Conservation (phyloP, 2,329 filamentous ascomycete species). For the Arthrinium phaeospermum region DNA sequence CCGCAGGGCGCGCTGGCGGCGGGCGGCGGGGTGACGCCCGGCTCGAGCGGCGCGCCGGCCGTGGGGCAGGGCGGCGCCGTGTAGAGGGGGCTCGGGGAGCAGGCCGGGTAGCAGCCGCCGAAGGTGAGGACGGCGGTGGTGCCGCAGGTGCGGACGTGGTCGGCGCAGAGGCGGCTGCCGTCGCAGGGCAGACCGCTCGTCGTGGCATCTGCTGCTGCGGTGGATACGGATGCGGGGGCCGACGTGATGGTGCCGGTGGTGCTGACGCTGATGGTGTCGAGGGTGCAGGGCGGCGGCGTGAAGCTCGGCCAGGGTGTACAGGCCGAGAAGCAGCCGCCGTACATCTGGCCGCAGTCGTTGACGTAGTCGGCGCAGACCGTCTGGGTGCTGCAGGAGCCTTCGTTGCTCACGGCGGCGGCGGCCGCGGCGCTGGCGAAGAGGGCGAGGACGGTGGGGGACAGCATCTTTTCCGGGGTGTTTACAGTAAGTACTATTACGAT, state of each 20-base stretch:
- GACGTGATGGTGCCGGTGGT: not conserved
- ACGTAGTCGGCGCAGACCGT: constrained; percentile 30
- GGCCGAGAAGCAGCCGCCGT: constrained; percentile 28
- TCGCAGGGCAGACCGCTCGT: constrained; percentile 11
- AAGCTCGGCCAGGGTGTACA: constrained; percentile 30
- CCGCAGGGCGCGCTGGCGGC: constrained; percentile 2
- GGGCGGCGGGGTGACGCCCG: not conserved
- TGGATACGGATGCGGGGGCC: not conserved
- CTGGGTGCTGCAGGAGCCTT: constrained; percentile 20
- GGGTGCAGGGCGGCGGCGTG: constrained; percentile 25
- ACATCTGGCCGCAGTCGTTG: constrained; percentile 28
- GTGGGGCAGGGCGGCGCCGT: constrained; percentile 22
- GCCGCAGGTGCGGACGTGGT: constrained; percentile 22
- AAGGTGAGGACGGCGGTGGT: not conserved
- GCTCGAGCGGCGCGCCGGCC: not conserved
- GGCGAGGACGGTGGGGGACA: not conserved
- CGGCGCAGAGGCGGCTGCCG: constrained; percentile 26
- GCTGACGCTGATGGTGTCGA: not conserved
- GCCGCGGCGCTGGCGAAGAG: not conserved
- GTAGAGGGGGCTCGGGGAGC: constrained; percentile 18
- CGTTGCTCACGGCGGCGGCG: constrained; percentile 1
- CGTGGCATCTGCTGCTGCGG: not conserved
- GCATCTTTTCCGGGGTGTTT: not conserved
- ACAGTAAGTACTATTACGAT: no score
- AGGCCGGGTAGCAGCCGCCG: constrained; percentile 15